Conservation (phyloP, 495 filamentous ascomycete species). For the Hyaloscypha bicolor region DNA sequence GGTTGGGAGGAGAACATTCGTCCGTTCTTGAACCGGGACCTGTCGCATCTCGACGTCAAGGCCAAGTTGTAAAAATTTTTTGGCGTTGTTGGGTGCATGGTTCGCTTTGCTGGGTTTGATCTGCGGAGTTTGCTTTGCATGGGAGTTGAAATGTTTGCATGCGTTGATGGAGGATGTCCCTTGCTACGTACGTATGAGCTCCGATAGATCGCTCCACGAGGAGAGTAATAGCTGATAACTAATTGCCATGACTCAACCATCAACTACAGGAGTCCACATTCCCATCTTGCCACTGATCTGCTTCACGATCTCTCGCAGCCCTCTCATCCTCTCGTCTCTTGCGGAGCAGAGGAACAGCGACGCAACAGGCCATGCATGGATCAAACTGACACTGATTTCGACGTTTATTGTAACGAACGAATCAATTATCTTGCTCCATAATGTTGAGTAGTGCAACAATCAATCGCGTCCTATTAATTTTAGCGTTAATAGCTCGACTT, state of each 20-base stretch:
- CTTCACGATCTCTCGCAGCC: slow-evolving; percentile 54
- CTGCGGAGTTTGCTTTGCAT: too few species aligned
- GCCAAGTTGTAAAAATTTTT: background rate
- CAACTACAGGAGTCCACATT: background rate
- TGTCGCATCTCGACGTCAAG: background rate
- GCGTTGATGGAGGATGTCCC: too few species aligned
- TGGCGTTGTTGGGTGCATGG: too few species aligned
- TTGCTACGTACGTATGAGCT: too few species aligned
- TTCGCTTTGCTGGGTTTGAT: background rate
- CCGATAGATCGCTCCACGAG: too few species aligned
- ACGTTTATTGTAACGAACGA: too few species aligned
- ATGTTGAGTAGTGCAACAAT: too few species aligned
- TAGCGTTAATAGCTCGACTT: too few species aligned
- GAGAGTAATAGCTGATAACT: too few species aligned
- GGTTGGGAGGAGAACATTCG: slow-evolving; percentile 6
- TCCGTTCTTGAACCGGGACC: background rate
- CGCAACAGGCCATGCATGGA: slow-evolving; percentile 82
- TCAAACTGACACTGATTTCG: slow-evolving; percentile 27
- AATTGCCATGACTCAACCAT: background rate
- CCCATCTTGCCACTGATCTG: slow-evolving; percentile 17
- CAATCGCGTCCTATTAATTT: too few species aligned
- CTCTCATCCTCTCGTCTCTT: slow-evolving; percentile 55
- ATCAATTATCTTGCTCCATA: too few species aligned
- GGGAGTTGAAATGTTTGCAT: too few species aligned
- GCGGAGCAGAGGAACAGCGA: slow-evolving; percentile 64